Evolutionary conservation across 2,329 filamentous ascomycete genomes (phyloP).

Genomic region (Monilinia laxa): DNA sequence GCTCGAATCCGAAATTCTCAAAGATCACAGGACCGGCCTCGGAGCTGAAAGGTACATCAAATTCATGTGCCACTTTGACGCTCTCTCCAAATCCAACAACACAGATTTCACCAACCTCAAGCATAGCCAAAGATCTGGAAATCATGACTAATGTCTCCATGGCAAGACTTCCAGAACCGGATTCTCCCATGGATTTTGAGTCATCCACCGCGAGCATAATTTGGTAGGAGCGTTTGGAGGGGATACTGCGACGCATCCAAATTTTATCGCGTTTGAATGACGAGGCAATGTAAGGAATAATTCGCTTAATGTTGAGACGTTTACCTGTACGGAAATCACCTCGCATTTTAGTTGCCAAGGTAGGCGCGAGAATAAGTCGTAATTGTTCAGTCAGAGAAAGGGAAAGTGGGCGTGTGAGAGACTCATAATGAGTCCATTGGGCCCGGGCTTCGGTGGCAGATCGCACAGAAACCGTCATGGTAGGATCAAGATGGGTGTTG

Average conservation of each 20-base stretch:
- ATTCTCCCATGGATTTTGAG: conserved; percentile 88
- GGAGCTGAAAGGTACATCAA: conserved; percentile 76
- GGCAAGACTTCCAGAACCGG: conserved; percentile 71
- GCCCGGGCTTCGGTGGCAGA: conserved; percentile 61
- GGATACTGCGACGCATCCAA: conserved; percentile 93
- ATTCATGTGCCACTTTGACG: conserved; percentile 81
- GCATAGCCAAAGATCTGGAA: conserved; percentile 80
- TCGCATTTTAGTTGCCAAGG: conserved; percentile 91
- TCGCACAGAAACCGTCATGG: conserved; percentile 27
- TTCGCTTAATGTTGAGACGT: conserved; percentile 97
- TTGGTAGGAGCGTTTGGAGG: conserved; percentile 92
- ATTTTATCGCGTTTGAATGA: conserved; percentile 99
- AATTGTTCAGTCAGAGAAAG: conserved; percentile 91
- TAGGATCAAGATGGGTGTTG: conserved; percentile 63
- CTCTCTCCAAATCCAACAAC: conserved; percentile 85
- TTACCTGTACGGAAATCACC: conserved; percentile 97
- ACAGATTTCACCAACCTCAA: conserved; percentile 91
- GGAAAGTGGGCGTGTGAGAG: conserved; percentile 79
- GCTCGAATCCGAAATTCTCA: conserved; percentile 79
- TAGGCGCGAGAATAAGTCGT: conserved; percentile 90
- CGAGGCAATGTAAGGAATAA: conserved; percentile 98
- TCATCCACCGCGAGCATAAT: conserved; percentile 98
- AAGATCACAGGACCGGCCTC: conserved; percentile 83
- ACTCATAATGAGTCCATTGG: conserved; percentile 84
- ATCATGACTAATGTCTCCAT: conserved; percentile 95